phyloP scores from a whole-genome alignment of 257 asterid species.

The Petunia secreta region DNA sequence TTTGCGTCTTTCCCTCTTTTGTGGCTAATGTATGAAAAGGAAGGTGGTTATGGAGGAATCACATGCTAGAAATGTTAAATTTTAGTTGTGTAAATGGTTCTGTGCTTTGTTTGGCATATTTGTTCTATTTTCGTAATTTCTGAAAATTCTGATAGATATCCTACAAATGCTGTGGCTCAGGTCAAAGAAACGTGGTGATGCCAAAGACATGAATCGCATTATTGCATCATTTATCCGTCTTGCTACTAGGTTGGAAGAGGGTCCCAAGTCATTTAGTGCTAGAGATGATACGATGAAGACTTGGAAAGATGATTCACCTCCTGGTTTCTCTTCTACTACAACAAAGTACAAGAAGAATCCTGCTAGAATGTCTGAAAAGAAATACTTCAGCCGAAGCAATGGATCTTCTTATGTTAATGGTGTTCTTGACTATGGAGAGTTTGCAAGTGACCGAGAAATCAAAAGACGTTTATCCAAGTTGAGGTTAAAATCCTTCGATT shows the following conservation, averaged over 20 bases:
- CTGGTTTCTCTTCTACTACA: constrained; percentile 74
- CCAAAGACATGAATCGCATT: constrained; percentile 66
- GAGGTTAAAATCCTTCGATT: constrained; percentile 70
- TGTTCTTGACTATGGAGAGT: constrained; percentile 69
- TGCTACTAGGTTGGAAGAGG: constrained; percentile 78
- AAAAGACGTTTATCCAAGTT: constrained; percentile 79
- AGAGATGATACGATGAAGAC: constrained; percentile 61
- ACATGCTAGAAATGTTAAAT: neutral
- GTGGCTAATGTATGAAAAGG: neutral
- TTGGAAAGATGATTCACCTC: constrained; percentile 79
- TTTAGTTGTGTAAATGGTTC: constrained; percentile 15
- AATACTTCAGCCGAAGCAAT: constrained; percentile 61
- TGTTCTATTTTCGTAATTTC: constrained; percentile 6
- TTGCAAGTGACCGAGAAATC: constrained; percentile 90
- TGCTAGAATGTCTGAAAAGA: constrained; percentile 65
- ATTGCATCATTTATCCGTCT: constrained; percentile 75
- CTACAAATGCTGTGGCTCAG: constrained; percentile 47
- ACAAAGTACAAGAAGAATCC: constrained; percentile 70
- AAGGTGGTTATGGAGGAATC: neutral
- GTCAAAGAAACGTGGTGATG: constrained; percentile 61
- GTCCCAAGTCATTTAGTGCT: constrained; percentile 53
- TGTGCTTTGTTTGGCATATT: neutral
- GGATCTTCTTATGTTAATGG: constrained; percentile 58
- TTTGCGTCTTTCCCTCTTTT: neutral
- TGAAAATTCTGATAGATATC: constrained; percentile 20